Evolutionary conservation across 306 rosid species (phyloP).

Genomic region (Lotus japonicus): DNA sequence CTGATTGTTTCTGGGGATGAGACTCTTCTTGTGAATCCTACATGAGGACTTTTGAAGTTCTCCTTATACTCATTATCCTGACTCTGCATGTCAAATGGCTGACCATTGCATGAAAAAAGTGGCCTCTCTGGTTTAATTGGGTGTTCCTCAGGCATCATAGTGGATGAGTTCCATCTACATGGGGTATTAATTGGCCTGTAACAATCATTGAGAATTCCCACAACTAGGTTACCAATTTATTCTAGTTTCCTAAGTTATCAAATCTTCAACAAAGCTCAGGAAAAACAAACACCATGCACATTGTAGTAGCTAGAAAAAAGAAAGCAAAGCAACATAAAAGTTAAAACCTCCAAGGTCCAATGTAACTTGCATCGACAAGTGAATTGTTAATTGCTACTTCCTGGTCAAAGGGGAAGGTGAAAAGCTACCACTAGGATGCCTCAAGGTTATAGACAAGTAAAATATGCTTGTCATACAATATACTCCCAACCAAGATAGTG

Average conservation of each 20-base stretch:
- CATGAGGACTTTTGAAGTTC: constrained; percentile 30
- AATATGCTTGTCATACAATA: background rate
- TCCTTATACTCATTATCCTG: constrained; percentile 39
- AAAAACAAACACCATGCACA: background rate
- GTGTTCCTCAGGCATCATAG: constrained; percentile 42
- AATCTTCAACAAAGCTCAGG: too few species aligned
- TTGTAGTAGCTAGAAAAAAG: background rate
- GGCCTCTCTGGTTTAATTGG: constrained; percentile 40
- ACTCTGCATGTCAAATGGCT: constrained; percentile 34
- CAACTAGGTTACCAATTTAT: background rate
- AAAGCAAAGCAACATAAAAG: too few species aligned
- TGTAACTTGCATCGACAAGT: background rate
- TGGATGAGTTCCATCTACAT: constrained; percentile 62
- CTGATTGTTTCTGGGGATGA: constrained; percentile 72
- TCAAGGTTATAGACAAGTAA: background rate
- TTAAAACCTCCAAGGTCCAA: too few species aligned
- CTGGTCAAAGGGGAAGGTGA: background rate
- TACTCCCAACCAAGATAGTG: too few species aligned
- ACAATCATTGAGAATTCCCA: constrained; percentile 22
- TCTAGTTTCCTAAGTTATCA: background rate
- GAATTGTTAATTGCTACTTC: background rate
- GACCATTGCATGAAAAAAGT: constrained; percentile 23
- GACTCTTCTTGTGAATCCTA: constrained; percentile 47
- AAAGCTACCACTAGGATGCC: background rate
- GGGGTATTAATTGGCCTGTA: constrained; percentile 76